These are phyloP conservation scores for Themeda triandra DNA, from an alignment of 176 grass and related monocot genomes.

Conservation along the genomic window DNA sequence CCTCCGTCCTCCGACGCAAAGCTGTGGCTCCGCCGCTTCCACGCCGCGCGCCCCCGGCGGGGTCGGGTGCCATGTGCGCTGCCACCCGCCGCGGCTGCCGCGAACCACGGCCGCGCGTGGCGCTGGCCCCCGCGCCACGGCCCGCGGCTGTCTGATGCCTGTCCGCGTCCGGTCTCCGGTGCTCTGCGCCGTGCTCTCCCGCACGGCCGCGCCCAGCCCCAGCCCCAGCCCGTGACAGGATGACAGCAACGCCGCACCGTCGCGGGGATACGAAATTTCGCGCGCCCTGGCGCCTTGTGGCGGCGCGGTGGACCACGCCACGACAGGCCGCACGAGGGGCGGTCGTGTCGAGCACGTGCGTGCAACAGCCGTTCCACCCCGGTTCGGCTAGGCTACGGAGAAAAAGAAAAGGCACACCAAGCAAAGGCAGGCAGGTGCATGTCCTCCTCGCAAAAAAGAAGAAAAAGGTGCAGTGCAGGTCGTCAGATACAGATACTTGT, in stretches of 20 bases:
- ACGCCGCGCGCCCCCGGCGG: background rate
- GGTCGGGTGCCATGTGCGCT: constrained; percentile 4
- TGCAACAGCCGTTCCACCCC: background rate
- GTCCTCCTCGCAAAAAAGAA: background rate
- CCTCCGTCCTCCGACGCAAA: background rate
- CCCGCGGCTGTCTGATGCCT: background rate
- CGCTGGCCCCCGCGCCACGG: background rate
- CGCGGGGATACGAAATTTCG: constrained; percentile 13
- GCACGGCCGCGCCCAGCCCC: background rate
- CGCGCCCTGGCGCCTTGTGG: constrained; percentile 24
- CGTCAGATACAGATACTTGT: background rate
- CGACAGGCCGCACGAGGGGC: constrained; percentile 40
- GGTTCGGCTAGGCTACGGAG: background rate
- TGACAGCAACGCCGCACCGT: constrained; percentile 28
- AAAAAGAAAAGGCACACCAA: background rate
- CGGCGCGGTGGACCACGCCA: constrained; percentile 34
- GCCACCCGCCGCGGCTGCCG: background rate
- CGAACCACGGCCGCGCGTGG: background rate
- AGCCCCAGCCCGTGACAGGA: constrained; percentile 15
- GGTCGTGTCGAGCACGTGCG: constrained; percentile 35
- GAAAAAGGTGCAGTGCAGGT: background rate
- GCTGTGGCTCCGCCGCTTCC: constrained; percentile 8
- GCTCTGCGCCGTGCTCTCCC: background rate
- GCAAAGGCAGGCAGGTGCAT: background rate
- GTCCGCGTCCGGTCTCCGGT: background rate